Base-by-base conservation (phyloP, 129 eudicot species). In the Flaveria linearis region DNA sequence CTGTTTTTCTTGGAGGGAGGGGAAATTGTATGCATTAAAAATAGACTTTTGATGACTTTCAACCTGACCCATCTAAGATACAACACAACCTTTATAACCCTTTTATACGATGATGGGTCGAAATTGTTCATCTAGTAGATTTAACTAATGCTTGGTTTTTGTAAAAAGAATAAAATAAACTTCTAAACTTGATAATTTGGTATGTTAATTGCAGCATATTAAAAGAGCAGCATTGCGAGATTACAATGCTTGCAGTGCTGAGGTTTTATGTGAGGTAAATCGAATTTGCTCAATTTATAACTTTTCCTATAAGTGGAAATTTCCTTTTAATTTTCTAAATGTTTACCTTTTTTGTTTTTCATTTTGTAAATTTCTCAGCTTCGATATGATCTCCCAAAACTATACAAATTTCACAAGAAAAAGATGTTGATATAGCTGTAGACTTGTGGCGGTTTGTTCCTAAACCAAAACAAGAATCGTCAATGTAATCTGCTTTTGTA, bases 391-490 rank as follows among this genome's bases (percentile, higher is more conserved):
- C 87, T 94, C 39, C 99, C 99, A 11, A 79, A 87, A 75, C 86
- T 89, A 18, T 94, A 91, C 92, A 94, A 94, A 64, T 91, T 91
- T 82, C 99, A 94, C 85, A 91, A 91, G 99, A 91, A 89, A 94
- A 87, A 83, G 97, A 89, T 74, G 91, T 91, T 56, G 97, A 94
- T 74, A 87, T 94, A 16, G 93, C 88, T 45, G 99, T 94, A 52
- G 99, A 94, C 84, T 86, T 94, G 15, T 94, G 99, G 97, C 97
- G 99, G 57, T 94, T 94, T 74, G 96, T 89, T 62, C 99, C 99
- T 23, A 77, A 81, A 75, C 51, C 69, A 61, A 73, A 33, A 8
- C 78, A 77, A 49, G 70, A 69, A 71, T 28, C 63, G 47, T 71
- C 33, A 4, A 61, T 77, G 62, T 81, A 55, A 69, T 25, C 15